Evolutionary conservation across 495 filamentous ascomycete species (phyloP).

Genomic region (Aspergillus carlsbadensis): DNA sequence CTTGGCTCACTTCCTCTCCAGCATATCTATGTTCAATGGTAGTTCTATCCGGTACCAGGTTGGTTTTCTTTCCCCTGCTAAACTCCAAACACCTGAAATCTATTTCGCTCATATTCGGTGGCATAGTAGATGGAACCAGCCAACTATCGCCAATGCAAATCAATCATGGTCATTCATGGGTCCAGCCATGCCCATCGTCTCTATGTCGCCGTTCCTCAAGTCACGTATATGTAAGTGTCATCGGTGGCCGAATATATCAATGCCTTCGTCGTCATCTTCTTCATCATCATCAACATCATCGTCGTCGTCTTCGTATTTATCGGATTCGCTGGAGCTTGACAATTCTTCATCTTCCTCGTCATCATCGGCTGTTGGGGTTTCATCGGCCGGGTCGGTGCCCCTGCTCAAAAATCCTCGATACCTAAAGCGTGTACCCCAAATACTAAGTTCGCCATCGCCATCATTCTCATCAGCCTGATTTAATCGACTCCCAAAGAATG

Average conservation of each 20-base stretch:
- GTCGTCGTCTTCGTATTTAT: no score
- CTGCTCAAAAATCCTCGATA: conserved; percentile 41
- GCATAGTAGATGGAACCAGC: conserved; percentile 14
- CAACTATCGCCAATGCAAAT: conserved; percentile 11
- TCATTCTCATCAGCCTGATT: conserved; percentile 46
- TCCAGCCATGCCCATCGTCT: conserved; percentile 8
- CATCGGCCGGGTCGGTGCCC: conserved; percentile 28
- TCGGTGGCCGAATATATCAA: conserved; percentile 73
- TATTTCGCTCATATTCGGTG: not conserved
- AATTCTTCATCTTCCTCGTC: conserved; percentile 44
- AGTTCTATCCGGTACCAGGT: not conserved
- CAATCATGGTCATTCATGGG: conserved; percentile 3
- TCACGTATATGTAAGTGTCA: conserved; percentile 26
- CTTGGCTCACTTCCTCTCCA: not conserved
- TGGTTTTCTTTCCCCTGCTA: not conserved
- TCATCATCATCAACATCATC: conserved; percentile 48
- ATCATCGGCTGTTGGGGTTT: conserved; percentile 27
- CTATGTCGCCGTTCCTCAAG: not conserved
- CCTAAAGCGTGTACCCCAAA: conserved; percentile 60
- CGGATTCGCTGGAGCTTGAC: conserved; percentile 30
- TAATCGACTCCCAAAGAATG: conserved; percentile 35
- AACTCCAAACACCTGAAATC: conserved; percentile 12
- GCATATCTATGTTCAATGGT: not conserved
- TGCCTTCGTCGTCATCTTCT: conserved; percentile 58
- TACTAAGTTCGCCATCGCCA: conserved; percentile 58